A percentile compares a stretch with the other conserved stretches of the same genome.
Evolutionary conservation across 768 basidiomycete species (phyloP).

Genomic region (Tulasnella sp.): DNA sequence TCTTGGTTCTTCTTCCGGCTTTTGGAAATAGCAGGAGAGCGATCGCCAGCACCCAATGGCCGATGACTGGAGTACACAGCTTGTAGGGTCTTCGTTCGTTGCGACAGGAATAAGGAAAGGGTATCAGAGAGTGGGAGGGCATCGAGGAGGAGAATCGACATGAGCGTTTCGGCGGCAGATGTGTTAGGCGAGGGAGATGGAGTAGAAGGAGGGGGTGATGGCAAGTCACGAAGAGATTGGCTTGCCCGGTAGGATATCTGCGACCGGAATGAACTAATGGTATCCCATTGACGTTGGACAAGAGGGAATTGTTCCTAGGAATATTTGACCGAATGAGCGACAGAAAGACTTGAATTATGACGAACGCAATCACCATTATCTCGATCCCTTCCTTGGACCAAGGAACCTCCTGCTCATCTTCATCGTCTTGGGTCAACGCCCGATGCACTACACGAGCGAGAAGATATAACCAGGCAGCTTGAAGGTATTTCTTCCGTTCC

Average conservation of each 20-base stretch:
- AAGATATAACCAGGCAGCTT: constrained; percentile 87
- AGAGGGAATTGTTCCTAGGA: constrained; percentile 82
- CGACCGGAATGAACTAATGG: constrained; percentile 79
- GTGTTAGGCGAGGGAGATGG: constrained; percentile 22
- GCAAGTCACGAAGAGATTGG: constrained; percentile 67
- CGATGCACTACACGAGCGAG: constrained; percentile 84
- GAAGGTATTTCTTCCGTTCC: constrained; percentile 74
- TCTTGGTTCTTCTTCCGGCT: constrained; percentile 30
- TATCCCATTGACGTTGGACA: constrained; percentile 92
- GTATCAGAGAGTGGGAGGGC: constrained; percentile 78
- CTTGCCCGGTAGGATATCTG: constrained; percentile 92
- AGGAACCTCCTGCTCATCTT: constrained; percentile 59
- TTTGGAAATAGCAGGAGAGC: constrained; percentile 32
- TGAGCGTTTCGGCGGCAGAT: constrained; percentile 57
- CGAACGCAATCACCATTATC: constrained; percentile 55
- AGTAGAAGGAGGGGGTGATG: constrained; percentile 58
- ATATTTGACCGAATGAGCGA: neutral
- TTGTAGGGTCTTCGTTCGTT: constrained; percentile 47
- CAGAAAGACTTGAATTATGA: neutral
- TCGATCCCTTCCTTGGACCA: constrained; percentile 57
- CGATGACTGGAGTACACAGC: constrained; percentile 27
- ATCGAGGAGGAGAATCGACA: constrained; percentile 88
- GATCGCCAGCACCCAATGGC: constrained; percentile 1
- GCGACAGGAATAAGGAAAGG: constrained; percentile 67
- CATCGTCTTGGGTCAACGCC: constrained; percentile 64